Conservation (phyloP, 352 stramenopile species). For the Globisporangium cystogenes region DNA sequence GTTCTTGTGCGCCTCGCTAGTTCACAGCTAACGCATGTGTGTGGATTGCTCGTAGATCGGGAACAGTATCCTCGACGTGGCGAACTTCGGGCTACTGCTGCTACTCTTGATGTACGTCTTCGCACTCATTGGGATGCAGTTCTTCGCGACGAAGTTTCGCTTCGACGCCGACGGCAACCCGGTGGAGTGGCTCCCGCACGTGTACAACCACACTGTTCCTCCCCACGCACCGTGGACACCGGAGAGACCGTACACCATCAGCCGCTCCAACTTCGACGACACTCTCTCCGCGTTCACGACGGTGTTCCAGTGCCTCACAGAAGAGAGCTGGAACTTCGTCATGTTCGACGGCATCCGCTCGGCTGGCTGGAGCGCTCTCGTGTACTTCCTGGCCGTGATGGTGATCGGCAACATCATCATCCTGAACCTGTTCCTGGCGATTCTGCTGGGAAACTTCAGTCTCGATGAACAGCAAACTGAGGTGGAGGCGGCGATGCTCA, state of each 20-base stretch:
- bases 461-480: conserved; percentile 25
- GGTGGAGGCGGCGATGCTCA: conserved; percentile 17
- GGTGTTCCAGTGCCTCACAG: conserved; percentile 83
- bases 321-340: conserved; percentile 86
- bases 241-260: conserved; percentile 32
- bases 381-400: conserved; percentile 68
- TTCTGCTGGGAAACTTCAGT: conserved; percentile 82
- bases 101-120: conserved; percentile 90
- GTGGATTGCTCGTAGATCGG: conserved; percentile 29
- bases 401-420: conserved; percentile 83
- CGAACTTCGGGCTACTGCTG: conserved; percentile 85
- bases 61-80: conserved; percentile 75
- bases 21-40: too few species aligned
- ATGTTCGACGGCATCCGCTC: conserved; percentile 78
- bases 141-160: conserved; percentile 84
- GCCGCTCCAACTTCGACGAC: conserved; percentile 48
- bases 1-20: too few species aligned
- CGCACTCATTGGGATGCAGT: conserved; percentile 59
- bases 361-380: conserved; percentile 21
- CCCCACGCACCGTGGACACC: conserved; percentile 36
- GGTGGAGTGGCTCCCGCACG: conserved; percentile 31
- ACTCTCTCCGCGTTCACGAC: conserved; percentile 58
- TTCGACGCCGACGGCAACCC: conserved; percentile 49
- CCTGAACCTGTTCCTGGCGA: conserved; percentile 87
- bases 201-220: conserved; percentile 32